Evolutionary conservation across 2,329 filamentous ascomycete species (phyloP).

Genomic region (Aspergillus viridinutans): DNA sequence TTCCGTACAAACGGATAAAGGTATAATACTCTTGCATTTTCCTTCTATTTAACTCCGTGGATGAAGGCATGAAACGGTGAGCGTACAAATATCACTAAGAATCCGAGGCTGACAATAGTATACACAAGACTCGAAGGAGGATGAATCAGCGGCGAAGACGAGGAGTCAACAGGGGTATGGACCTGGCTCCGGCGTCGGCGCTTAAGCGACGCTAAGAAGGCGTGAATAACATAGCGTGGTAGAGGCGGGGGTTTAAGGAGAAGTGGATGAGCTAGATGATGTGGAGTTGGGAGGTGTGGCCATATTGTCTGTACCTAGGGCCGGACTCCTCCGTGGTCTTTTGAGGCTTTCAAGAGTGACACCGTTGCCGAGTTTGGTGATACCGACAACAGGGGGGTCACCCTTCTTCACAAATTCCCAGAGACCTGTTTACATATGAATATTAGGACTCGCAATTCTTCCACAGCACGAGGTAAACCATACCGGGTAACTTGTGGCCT

Average conservation of each 20-base stretch:
- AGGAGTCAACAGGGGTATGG: constrained; percentile 54
- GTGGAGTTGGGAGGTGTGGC: constrained; percentile 28
- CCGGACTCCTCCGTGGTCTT: constrained; percentile 67
- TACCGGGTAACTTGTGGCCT: constrained; percentile 90
- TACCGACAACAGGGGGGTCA: constrained; percentile 82
- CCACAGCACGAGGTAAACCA: constrained; percentile 28
- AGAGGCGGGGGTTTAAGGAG: constrained; percentile 27
- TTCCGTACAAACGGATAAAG: constrained; percentile 36
- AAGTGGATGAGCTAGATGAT: constrained; percentile 33
- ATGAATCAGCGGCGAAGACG: constrained; percentile 37
- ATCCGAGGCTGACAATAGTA: constrained; percentile 37
- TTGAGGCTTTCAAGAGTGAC: constrained; percentile 80
- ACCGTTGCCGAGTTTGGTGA: constrained; percentile 80
- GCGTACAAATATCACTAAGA: constrained; percentile 18
- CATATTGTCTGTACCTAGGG: constrained; percentile 34
- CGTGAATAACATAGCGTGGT: constrained; percentile 8
- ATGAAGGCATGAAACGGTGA: constrained; percentile 18
- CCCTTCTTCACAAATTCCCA: constrained; percentile 95
- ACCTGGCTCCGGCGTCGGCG: constrained; percentile 53
- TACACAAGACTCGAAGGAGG: constrained; percentile 35
- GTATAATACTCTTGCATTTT: constrained; percentile 27
- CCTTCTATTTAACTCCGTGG: constrained; percentile 27
- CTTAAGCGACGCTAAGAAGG: constrained; percentile 29
- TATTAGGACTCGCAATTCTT: constrained; percentile 14
- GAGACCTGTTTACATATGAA: constrained; percentile 31